These are phyloP conservation scores for Ciborinia camelliae DNA, from an alignment of 2,329 filamentous ascomycete species.

Conservation along the genomic window DNA sequence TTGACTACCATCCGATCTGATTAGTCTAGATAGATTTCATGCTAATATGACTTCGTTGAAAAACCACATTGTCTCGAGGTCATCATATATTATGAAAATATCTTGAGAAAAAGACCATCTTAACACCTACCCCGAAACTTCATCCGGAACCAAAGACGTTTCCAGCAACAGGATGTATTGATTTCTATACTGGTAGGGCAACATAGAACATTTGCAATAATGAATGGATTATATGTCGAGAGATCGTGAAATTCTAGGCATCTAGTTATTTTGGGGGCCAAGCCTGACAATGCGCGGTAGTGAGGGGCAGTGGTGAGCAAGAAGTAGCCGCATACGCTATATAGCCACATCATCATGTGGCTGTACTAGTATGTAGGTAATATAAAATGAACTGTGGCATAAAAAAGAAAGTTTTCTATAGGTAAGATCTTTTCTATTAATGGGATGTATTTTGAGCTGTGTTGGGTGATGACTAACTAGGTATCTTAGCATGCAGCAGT, in stretches of 20 bases:
- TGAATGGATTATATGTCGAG: no score
- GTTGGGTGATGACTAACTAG: no score
- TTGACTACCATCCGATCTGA: not conserved
- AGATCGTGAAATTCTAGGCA: no score
- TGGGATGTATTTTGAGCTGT: no score
- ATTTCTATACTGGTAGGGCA: not conserved
- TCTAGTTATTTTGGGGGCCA: not conserved
- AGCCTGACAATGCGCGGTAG: not conserved
- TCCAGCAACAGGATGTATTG: not conserved
- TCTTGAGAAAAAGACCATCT: fast-evolving
- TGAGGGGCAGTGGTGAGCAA: not conserved
- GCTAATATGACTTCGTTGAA: not conserved
- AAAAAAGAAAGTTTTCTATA: no score
- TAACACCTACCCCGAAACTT: not conserved
- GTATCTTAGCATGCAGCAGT: no score
- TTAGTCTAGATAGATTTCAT: no score
- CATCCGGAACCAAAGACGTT: not conserved
- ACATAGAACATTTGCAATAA: not conserved
- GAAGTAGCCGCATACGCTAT: not conserved
- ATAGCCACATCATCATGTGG: not conserved
- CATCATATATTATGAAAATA: no score
- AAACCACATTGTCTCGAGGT: no score
- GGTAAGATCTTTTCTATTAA: no score
- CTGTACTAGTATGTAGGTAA: not conserved
- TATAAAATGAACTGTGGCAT: no score